Percentiles rank a stretch among this genome's conserved stretches.
These are phyloP conservation scores for Passalora sequoiae DNA, from an alignment of 2,329 filamentous ascomycete genomes.

Conservation along the genomic window DNA sequence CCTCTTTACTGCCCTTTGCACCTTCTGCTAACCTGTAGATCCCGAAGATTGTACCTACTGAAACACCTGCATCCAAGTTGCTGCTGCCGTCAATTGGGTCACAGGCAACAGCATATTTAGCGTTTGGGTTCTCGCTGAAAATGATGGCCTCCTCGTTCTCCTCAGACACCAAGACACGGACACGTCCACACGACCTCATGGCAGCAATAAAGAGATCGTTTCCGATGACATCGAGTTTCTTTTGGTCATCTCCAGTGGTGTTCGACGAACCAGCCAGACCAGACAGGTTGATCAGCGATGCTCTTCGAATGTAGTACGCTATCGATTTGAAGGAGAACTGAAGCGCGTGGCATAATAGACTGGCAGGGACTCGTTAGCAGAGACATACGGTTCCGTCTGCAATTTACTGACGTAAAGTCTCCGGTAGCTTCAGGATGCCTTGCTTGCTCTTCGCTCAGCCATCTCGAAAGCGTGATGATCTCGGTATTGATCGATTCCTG, in stretches of 20 bases:
- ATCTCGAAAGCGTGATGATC: conserved; percentile 91
- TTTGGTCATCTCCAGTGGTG: conserved; percentile 94
- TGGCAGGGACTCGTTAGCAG: conserved; percentile 40
- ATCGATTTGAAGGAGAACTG: conserved; percentile 99
- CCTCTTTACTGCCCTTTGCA: conserved; percentile 69
- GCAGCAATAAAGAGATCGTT: conserved; percentile 96
- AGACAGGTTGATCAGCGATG: conserved; percentile 80
- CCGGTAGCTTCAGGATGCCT: conserved; percentile 93
- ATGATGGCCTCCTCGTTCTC: conserved; percentile 91
- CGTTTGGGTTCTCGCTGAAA: conserved; percentile 68
- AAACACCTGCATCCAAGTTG: conserved; percentile 95
- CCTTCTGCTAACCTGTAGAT: conserved; percentile 83
- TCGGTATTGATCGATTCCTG: conserved; percentile 86
- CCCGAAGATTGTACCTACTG: conserved; percentile 94
- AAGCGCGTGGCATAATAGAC: conserved; percentile 90
- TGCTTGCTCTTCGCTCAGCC: conserved; percentile 90
- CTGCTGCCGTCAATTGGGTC: conserved; percentile 97
- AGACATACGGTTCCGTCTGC: too few relatives aligned
- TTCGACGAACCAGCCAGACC: conserved; percentile 93
- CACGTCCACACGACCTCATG: conserved; percentile 89
- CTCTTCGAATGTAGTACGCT: conserved; percentile 96
- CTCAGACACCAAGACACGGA: conserved; percentile 90
- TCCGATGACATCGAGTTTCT: conserved; percentile 98
- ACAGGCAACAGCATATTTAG: conserved; percentile 90
- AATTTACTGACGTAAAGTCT: conserved; percentile 93